A percentile compares a stretch with the other conserved stretches of the same genome.
Conservation (phyloP, 352 stramenopile genomes). For the Globisporangium nunn region DNA sequence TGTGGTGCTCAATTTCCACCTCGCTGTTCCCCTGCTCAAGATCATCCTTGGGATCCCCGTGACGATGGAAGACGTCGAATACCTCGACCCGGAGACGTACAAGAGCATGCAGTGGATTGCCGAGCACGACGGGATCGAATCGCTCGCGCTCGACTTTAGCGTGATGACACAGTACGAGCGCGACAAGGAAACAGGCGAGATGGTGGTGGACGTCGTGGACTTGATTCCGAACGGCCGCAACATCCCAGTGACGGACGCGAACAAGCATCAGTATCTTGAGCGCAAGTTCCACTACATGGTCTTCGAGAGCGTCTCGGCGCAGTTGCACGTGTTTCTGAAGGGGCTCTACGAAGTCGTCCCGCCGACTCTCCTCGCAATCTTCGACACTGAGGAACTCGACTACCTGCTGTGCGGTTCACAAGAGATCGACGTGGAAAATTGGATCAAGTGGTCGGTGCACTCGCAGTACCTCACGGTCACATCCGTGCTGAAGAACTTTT, state of each 20-base stretch:
- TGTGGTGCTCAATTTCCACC: constrained; percentile 92
- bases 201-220: constrained; percentile 34
- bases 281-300: constrained; percentile 91
- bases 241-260: constrained; percentile 92
- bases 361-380: constrained; percentile 88
- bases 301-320: constrained; percentile 85
- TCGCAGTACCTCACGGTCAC: constrained; percentile 28
- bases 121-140: constrained; percentile 45
- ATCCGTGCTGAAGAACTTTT: constrained; percentile 36
- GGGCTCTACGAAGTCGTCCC: constrained; percentile 97
- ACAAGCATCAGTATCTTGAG: constrained; percentile 93
- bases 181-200: not conserved
- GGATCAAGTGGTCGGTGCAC: constrained; percentile 79
- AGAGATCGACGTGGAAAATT: constrained; percentile 93
- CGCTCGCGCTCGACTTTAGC: constrained; percentile 57
- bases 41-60: constrained; percentile 94
- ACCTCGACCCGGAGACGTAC: constrained; percentile 56
- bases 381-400: constrained; percentile 96
- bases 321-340: constrained; percentile 88
- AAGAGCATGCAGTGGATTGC: constrained; percentile 62
- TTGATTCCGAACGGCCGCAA: constrained; percentile 46
- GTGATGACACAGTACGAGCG: constrained; percentile 20
- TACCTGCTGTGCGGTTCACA: constrained; percentile 92
- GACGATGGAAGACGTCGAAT: constrained; percentile 91
- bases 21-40: constrained; percentile 95